phyloP scores from a whole-genome alignment of 768 basidiomycete species.

The Phlegmacium glaucopus region DNA sequence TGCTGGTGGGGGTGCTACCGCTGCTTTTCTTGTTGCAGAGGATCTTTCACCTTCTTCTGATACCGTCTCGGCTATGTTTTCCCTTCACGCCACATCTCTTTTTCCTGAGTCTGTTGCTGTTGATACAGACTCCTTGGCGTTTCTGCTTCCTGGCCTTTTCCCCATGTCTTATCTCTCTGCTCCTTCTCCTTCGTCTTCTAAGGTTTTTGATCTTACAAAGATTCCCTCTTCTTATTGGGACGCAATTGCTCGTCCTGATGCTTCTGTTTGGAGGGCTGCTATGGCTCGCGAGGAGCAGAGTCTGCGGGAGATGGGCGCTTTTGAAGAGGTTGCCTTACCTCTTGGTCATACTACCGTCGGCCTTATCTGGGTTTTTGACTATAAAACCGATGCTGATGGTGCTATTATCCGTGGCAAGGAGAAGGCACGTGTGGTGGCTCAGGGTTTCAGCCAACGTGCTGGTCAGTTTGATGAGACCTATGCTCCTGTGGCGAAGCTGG shows the following conservation, averaged over 20 bases:
- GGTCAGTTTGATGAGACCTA: slow-evolving; percentile 34
- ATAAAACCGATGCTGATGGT: slow-evolving; percentile 36
- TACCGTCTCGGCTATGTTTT: not conserved
- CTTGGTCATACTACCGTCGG: slow-evolving; percentile 24
- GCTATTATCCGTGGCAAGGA: slow-evolving; percentile 21
- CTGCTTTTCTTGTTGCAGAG: not conserved
- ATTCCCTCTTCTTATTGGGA: slow-evolving; percentile 9
- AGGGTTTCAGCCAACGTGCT: slow-evolving; percentile 22
- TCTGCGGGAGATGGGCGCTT: slow-evolving; percentile 20
- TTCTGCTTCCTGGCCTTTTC: too few species aligned
- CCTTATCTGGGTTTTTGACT: slow-evolving; percentile 30
- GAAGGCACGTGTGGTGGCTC: slow-evolving; percentile 25
- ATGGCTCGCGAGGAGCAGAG: slow-evolving; percentile 21
- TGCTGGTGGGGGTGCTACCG: not conserved
- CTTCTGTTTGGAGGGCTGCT: slow-evolving; percentile 16
- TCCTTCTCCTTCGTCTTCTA: too few species aligned
- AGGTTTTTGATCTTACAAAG: slow-evolving; percentile 11
- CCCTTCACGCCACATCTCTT: not conserved
- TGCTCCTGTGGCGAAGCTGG: slow-evolving; percentile 23
- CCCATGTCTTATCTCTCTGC: too few species aligned
- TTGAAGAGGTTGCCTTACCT: slow-evolving; percentile 21
- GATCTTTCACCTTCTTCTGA: too few species aligned
- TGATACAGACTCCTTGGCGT: too few species aligned
- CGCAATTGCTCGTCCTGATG: slow-evolving; percentile 8
- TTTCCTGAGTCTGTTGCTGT: too few species aligned